A percentile compares a stretch with the other conserved stretches of the same genome.
phyloP scores from a whole-genome alignment of 768 basidiomycete species.

The Mrakia gelida region DNA sequence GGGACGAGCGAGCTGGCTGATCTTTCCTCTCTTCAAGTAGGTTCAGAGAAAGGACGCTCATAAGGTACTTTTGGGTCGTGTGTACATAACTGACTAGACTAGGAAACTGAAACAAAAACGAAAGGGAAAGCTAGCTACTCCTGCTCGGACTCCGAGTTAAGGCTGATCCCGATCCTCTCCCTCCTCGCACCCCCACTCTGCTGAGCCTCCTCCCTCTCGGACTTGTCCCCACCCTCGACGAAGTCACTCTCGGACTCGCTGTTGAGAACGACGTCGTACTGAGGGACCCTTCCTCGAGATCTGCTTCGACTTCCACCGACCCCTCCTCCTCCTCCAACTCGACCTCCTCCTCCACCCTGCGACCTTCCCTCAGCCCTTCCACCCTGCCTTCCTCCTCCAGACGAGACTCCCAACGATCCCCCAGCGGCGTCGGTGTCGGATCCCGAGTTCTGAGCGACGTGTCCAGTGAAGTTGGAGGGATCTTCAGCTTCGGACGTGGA shows the following conservation, averaged over 20 bases:
- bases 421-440: slow-evolving; percentile 10
- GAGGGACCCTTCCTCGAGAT: slow-evolving; percentile 4
- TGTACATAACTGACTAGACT: background rate
- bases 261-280: background rate
- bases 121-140: too few species aligned
- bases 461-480: background rate
- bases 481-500: background rate
- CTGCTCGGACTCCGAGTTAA: background rate
- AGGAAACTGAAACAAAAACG: background rate
- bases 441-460: slow-evolving; percentile 12
- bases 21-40: too few species aligned
- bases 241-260: background rate
- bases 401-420: background rate
- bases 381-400: background rate
- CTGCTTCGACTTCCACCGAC: slow-evolving; percentile 9
- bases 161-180: background rate
- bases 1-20: too few species aligned
- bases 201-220: background rate
- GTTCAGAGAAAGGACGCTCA: too few species aligned
- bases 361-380: slow-evolving; percentile 3
- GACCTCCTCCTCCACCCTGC: background rate
- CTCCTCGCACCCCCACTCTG: background rate
- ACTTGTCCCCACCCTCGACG: background rate
- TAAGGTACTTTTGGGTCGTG: background rate
- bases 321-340: background rate